Evolutionary conservation across 2,329 filamentous ascomycete genomes (phyloP).

Genomic region (Colletotrichum higginsianum): DNA sequence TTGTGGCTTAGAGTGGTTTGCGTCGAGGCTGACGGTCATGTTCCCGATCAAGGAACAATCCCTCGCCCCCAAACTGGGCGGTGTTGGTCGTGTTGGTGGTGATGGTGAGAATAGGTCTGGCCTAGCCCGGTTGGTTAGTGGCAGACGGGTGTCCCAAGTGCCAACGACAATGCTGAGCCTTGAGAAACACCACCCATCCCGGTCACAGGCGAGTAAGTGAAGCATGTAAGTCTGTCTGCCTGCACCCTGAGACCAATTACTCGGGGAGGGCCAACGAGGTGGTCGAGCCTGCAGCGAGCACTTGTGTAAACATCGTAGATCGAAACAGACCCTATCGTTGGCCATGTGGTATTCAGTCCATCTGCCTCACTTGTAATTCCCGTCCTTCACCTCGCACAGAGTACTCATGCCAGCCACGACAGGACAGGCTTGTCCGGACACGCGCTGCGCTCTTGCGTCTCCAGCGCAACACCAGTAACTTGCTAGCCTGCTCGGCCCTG

Average conservation of each 20-base stretch:
- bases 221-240: background rate
- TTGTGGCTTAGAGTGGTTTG: background rate
- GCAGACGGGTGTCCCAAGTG: too few species aligned
- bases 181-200: too few species aligned
- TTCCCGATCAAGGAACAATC: too few species aligned
- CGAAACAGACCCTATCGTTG: constrained; percentile 8
- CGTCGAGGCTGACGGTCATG: too few species aligned
- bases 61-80: too few species aligned
- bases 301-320: constrained; percentile 12
- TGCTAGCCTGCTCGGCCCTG: constrained; percentile 6
- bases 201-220: background rate
- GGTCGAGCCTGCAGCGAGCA: background rate
- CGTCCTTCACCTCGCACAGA: background rate
- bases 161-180: too few species aligned
- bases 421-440: background rate
- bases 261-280: constrained; percentile 3
- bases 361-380: constrained; percentile 6
- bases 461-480: too few species aligned
- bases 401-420: background rate
- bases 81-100: too few species aligned
- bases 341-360: constrained; percentile 2
- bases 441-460: background rate
- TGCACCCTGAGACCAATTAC: constrained; percentile 10
- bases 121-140: too few species aligned
- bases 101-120: too few species aligned